Base-by-base conservation (phyloP, 495 filamentous ascomycete genomes). In the Xanthoparmelia taractica region DNA sequence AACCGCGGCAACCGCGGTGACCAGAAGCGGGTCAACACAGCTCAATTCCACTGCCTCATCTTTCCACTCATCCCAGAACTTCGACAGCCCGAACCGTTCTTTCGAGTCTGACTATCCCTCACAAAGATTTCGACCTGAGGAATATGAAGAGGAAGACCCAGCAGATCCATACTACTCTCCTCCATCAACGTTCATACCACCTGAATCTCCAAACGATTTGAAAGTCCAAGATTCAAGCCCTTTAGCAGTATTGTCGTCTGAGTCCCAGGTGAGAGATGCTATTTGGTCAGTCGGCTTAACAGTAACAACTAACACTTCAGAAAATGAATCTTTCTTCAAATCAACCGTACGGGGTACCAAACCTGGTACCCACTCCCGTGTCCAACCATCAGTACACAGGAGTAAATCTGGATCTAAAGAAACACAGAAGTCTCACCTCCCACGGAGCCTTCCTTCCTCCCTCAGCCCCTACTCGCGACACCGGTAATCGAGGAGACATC, bases 111-210 rank as follows among this genome's bases (percentile, higher is more conserved):
- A 38, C 20, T 54, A 54, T 4, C 59, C 59, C 20, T 61, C 59
- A 27, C 59, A 54, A 40, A 31, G 59, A 23, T 54, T 61, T 20
- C 41, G 59, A 15, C 59, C 43, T 3, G 29, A 61, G 37, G 8
- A 5, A 36, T 37, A 54, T 13, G 59, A 60, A 29, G 38, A 60
- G 20, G n/a, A 48, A 31, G 31, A 12, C 38, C 15, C 17, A 33
- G 58, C 38, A 33, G 59, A 40, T 5, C 45, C 59, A 18, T 61
- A 61, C 40, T 57, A 63, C 41, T 37, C 61, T 18, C 55, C 61
- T 20, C 61, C 54, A 31, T 18, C 27, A 20, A 62, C 48, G 6
- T 56, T 56, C 27, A 8, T 38, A 40, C 50, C 60, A 20, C 37
- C 37, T 3, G 45, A 41, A 23, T 45, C 60, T 3, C 37, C 25